Conservation (phyloP, 1,284 basidiomycete genomes). For the Cystobasidium pallidum region DNA sequence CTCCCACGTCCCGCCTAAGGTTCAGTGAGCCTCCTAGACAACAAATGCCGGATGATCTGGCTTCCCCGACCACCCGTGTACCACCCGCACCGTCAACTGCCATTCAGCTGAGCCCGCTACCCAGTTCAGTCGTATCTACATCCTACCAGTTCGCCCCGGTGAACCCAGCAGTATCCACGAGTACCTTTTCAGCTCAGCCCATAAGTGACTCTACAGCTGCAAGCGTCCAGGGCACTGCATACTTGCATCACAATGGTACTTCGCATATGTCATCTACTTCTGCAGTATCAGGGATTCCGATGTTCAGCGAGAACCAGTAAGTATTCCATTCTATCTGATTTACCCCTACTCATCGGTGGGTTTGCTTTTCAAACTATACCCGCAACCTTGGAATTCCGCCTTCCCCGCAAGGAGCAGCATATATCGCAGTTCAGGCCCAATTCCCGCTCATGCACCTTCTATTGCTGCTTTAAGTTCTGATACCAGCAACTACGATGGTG, state of each 20-base stretch:
- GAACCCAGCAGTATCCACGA: neutral
- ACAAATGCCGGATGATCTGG: neutral
- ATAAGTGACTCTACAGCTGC: neutral
- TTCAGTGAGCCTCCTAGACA: neutral
- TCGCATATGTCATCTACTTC: neutral
- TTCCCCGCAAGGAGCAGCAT: neutral
- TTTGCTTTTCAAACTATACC: neutral
- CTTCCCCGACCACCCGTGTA: neutral
- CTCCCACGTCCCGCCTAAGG: neutral
- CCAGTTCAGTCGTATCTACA: neutral
- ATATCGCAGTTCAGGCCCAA: neutral
- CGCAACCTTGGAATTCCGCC: conserved; percentile 1
- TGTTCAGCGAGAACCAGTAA: neutral
- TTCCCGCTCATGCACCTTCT: neutral
- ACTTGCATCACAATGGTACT: neutral
- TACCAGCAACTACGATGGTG: neutral
- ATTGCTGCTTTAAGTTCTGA: neutral
- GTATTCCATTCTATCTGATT: neutral
- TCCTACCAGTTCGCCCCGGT: neutral
- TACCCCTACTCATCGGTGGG: neutral
- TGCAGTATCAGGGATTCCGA: neutral
- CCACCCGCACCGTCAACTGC: neutral
- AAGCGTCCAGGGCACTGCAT: neutral
- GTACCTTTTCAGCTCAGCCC: neutral
- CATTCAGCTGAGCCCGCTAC: neutral